phyloP scores from a whole-genome alignment of 2,329 filamentous ascomycete genomes.

The Trichoderma koningiopsis region DNA sequence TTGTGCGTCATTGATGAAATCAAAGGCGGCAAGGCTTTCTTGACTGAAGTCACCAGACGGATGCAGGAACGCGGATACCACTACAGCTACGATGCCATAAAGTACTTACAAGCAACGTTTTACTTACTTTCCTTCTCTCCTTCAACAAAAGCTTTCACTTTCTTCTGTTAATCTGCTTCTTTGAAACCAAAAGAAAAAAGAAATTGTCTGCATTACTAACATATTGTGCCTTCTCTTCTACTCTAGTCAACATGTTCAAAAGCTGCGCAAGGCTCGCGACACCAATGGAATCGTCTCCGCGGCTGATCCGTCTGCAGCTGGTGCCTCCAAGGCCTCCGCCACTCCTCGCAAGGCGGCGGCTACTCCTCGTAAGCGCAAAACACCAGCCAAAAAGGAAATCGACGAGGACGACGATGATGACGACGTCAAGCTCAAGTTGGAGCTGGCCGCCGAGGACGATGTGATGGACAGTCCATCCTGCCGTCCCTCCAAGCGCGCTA shows the following conservation, averaged over 20 bases:
- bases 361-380: conserved; percentile 36
- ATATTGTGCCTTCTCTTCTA: background rate
- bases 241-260: conserved; percentile 50
- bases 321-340: conserved; percentile 24
- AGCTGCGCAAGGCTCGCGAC: conserved; percentile 45
- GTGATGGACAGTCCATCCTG: background rate
- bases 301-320: conserved; percentile 17
- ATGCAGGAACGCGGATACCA: conserved; percentile 42
- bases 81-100: conserved; percentile 45
- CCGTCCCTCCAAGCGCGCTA: conserved; percentile 28
- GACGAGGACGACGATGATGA: conserved; percentile 34
- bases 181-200: background rate
- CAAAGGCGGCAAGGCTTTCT: conserved; percentile 40
- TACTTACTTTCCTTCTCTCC: background rate
- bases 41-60: conserved; percentile 37
- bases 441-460: conserved; percentile 28
- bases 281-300: conserved; percentile 32
- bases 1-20: conserved; percentile 41
- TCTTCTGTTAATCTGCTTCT: background rate
- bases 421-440: conserved; percentile 32
- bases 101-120: conserved; percentile 36
- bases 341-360: conserved; percentile 33
- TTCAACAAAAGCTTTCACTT: conserved; percentile 21
- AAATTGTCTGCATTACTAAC: conserved; percentile 29
- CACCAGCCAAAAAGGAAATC: conserved; percentile 33